Evolutionary conservation across 345 rosid species (phyloP).

Genomic region (Populus pruinosa): DNA sequence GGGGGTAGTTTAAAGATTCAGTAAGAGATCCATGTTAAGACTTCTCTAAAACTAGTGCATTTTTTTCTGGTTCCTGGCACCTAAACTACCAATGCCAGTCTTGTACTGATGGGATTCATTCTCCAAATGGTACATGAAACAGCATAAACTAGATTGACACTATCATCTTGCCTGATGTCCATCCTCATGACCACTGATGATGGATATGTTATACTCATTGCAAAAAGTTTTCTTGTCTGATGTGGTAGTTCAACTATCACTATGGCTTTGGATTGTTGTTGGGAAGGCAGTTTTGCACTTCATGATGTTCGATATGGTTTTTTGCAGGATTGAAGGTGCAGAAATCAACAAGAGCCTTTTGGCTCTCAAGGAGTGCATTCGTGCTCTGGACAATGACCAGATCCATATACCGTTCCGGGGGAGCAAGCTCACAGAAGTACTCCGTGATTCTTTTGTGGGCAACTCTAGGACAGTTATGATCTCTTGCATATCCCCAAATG

Average conservation of each 20-base stretch:
- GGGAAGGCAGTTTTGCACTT: neutral
- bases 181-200: neutral
- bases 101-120: no score
- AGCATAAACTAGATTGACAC: no score
- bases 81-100: no score
- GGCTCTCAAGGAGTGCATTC: conserved; percentile 97
- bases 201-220: neutral
- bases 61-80: no score
- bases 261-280: neutral
- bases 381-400: conserved; percentile 95
- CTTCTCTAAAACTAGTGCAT: no score
- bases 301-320: conserved; percentile 1
- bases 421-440: conserved; percentile 95
- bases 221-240: neutral
- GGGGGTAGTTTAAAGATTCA: no score
- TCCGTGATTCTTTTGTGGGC: conserved; percentile 94
- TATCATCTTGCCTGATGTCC: neutral
- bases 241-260: neutral
- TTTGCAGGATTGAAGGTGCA: conserved; percentile 85
- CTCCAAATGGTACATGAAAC: no score
- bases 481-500: conserved; percentile 95
- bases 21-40: no score
- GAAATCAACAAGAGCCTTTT: conserved; percentile 92
- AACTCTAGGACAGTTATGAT: conserved; percentile 95
- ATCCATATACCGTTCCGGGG: conserved; percentile 94